Evolutionary conservation across 371 early-diverging fungal genomes (phyloP).

Genomic region (Apophysomyces sp.): DNA sequence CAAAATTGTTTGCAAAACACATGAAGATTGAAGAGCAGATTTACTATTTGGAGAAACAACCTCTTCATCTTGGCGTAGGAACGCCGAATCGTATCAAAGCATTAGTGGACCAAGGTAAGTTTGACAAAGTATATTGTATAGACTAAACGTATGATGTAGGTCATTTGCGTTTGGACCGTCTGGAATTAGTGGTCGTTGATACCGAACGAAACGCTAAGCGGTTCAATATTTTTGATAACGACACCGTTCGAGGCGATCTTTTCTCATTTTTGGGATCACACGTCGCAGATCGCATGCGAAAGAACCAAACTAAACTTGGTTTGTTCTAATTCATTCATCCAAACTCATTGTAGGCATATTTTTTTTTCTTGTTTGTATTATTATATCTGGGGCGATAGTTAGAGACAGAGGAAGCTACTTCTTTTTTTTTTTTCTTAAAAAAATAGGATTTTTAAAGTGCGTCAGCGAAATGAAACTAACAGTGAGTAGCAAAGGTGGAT

Average conservation of each 20-base stretch:
- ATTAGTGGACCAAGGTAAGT: slow-evolving; percentile 62
- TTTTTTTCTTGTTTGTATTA: not conserved
- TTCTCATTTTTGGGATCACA: slow-evolving; percentile 45
- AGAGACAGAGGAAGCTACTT: not conserved
- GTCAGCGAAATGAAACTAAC: slow-evolving; percentile 9
- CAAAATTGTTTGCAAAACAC: slow-evolving; percentile 87
- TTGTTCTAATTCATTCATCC: slow-evolving; percentile 27
- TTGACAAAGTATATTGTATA: no score
- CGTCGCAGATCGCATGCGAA: slow-evolving; percentile 34
- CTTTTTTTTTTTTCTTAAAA: not conserved
- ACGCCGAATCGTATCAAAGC: slow-evolving; percentile 81
- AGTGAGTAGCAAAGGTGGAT: not conserved
- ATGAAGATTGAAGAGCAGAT: slow-evolving; percentile 79
- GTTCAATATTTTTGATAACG: slow-evolving; percentile 73
- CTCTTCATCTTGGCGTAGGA: slow-evolving; percentile 76
- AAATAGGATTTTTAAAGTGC: not conserved
- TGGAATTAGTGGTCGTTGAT: slow-evolving; percentile 74
- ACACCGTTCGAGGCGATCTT: slow-evolving; percentile 71
- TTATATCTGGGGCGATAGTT: no score
- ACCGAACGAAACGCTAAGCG: slow-evolving; percentile 74
- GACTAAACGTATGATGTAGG: slow-evolving; percentile 27
- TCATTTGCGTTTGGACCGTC: slow-evolving; percentile 62
- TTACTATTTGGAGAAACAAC: slow-evolving; percentile 52
- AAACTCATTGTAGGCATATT: not conserved
- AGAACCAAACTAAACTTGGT: slow-evolving; percentile 36